Evolutionary conservation across 768 basidiomycete species (phyloP).

Genomic region (Coprinopsis marcescibilis): DNA sequence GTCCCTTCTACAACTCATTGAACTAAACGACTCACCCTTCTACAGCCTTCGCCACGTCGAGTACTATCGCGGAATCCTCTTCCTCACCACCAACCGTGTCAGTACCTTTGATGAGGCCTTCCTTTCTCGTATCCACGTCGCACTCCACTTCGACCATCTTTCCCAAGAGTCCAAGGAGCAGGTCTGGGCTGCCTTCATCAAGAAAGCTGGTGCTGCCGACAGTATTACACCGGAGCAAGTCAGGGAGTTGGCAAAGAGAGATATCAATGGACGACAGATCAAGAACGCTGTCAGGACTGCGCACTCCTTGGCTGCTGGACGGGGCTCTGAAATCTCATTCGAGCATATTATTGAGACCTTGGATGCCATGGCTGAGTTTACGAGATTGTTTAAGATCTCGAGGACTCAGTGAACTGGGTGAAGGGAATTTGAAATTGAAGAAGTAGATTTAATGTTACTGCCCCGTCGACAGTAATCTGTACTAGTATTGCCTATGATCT

Average conservation of each 20-base stretch:
- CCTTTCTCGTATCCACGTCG: conserved; percentile 62
- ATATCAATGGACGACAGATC: conserved; percentile 61
- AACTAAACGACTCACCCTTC: conserved; percentile 19
- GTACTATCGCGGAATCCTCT: conserved; percentile 52
- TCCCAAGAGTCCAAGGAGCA: conserved; percentile 44
- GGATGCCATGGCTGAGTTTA: conserved; percentile 60
- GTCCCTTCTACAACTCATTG: conserved; percentile 10
- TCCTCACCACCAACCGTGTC: conserved; percentile 52
- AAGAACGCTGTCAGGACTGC: conserved; percentile 67
- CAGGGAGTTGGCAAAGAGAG: conserved; percentile 38
- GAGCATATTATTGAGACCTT: conserved; percentile 51
- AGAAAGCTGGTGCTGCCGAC: conserved; percentile 31
- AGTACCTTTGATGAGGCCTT: conserved; percentile 64
- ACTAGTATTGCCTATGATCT: too few species aligned
- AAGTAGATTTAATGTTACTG: too few species aligned
- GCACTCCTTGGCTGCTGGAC: conserved; percentile 48
- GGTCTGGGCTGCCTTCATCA: conserved; percentile 60
- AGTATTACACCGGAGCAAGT: conserved; percentile 38
- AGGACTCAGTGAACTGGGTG: too few species aligned
- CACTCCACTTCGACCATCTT: conserved; percentile 59
- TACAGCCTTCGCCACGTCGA: conserved; percentile 49
- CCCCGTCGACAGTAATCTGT: too few species aligned
- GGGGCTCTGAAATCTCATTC: conserved; percentile 40
- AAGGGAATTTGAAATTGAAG: too few species aligned
- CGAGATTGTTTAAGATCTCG: conserved; percentile 17